Base-by-base conservation (phyloP, 2,329 filamentous ascomycete genomes). In the Diaporthe citrichinensis region DNA sequence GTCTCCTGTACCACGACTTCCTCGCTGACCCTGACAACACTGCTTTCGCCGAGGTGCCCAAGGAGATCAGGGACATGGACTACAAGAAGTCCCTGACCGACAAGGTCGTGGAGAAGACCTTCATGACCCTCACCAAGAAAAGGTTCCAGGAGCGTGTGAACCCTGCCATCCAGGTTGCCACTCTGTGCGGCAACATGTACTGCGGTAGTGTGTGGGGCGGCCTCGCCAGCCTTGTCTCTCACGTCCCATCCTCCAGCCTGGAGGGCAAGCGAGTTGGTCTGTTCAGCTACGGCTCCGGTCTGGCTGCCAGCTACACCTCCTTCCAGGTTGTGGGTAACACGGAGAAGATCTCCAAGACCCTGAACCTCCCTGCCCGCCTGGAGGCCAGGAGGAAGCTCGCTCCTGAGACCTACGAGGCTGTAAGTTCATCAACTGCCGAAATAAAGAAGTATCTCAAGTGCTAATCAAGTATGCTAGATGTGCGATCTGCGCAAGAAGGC, bases 1-100 rank as follows among this genome's bases (percentile, higher is more conserved):
- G 94, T 79, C 89, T 97, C 78, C 88, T 96, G 75, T 97, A 97
- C 90, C 95, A 96, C 84, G 94, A 97, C 87, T 97, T 93, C 88
- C 89, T 96, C 49, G 87, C 87, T 84, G 90, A 95, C 84, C 91
- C 94, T 65, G 88, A 91, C 77, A 88, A 89, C 84, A 85, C 92
- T 62, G 88, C 88, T 74, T 97, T 96, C 82, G 90, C 90, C 76
- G 93, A 95, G 78, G 93, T 96, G 51, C 90, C 94, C 72, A 89
- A 92, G 57, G 94, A 96, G 85, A 86, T 96, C 77, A 91, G 92
- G 78, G 93, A 95, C 81, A 89, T 97, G 85, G 92, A 94, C 82
- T 96, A 96, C 85, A 88, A 93, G 82, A 92, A 93, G 86, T 96
- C 94, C 4, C 86, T 97, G 80, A 92, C 91, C 77, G 94, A 97